Percentiles rank a stretch among this genome's conserved stretches.
Evolutionary conservation across 2,329 filamentous ascomycete species (phyloP).

Genomic region (Diplodia intermedia): DNA sequence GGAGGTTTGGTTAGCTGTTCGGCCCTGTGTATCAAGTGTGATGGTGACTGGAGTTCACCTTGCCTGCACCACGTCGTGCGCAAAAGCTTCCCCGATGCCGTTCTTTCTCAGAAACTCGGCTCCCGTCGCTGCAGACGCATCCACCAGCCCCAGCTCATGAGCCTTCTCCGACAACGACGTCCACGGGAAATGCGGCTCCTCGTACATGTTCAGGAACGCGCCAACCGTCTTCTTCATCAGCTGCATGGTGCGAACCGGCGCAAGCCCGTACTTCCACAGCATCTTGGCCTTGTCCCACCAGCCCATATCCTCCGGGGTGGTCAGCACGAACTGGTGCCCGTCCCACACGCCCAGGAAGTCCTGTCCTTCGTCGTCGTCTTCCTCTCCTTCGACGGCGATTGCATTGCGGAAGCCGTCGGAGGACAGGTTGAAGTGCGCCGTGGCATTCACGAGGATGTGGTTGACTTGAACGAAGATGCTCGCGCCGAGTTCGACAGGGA

Average conservation of each 20-base stretch:
- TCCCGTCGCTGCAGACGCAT: slow-evolving; percentile 74
- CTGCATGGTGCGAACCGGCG: slow-evolving; percentile 74
- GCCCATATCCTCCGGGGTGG: slow-evolving; percentile 64
- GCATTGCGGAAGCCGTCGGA: slow-evolving; percentile 47
- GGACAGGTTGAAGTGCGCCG: slow-evolving; percentile 72
- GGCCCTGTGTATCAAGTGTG: too few relatives aligned
- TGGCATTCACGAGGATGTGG: slow-evolving; percentile 78
- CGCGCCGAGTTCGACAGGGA: slow-evolving; percentile 84
- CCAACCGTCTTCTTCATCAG: slow-evolving; percentile 74
- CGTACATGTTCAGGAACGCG: slow-evolving; percentile 81
- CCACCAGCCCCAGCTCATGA: slow-evolving; percentile 70
- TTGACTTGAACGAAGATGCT: slow-evolving; percentile 92
- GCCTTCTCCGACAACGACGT: slow-evolving; percentile 73
- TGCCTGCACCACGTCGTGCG: slow-evolving; percentile 84
- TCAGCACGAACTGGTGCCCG: slow-evolving; percentile 74
- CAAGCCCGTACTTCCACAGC: slow-evolving; percentile 83
- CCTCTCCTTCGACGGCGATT: slow-evolving; percentile 51
- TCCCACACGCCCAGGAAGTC: slow-evolving; percentile 81
- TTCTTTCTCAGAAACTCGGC: slow-evolving; percentile 73
- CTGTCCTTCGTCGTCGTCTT: slow-evolving; percentile 36
- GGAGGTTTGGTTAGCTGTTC: background rate
- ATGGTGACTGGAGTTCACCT: slow-evolving; percentile 38
- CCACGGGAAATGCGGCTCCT: slow-evolving; percentile 84
- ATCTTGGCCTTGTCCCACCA: slow-evolving; percentile 86
- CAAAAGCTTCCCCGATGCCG: slow-evolving; percentile 71